Conservation (phyloP, 768 basidiomycete species). For the Grammothele lineata region DNA sequence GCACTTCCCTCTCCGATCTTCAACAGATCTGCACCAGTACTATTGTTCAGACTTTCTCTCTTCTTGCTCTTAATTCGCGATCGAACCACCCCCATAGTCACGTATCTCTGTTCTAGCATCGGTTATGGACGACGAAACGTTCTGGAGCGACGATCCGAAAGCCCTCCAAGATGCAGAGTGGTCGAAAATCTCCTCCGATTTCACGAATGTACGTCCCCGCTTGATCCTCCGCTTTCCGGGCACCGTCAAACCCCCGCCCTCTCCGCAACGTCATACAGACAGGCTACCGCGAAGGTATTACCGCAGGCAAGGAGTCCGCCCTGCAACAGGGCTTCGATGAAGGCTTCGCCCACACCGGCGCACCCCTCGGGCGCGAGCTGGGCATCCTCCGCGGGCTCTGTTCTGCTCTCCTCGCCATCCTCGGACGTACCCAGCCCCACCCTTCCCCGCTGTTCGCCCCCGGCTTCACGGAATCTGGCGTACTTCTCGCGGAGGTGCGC, state of each 20-base stretch:
- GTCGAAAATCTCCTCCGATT: constrained; percentile 62
- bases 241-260: background rate
- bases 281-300: constrained; percentile 96
- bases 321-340: constrained; percentile 89
- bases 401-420: constrained; percentile 56
- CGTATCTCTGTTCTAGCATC: too few species aligned
- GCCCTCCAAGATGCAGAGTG: constrained; percentile 51
- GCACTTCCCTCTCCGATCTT: too few species aligned
- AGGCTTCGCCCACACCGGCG: constrained; percentile 72
- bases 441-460: constrained; percentile 2
- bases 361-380: constrained; percentile 70
- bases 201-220: constrained; percentile 63
- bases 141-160: constrained; percentile 52
- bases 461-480: background rate
- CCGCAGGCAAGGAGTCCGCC: constrained; percentile 81
- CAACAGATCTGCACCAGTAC: too few species aligned
- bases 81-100: too few species aligned
- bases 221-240: background rate
- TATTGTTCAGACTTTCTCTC: too few species aligned
- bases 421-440: constrained; percentile 32
- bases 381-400: constrained; percentile 74
- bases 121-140: constrained; percentile 17
- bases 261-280: constrained; percentile 42
- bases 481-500: constrained; percentile 38
- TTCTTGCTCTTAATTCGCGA: too few species aligned